Evolutionary conservation across 1,139 yeast genomes (phyloP), one percentile per base, ranked within the genome.

Genomic region (Debaryomycetaceae sp.): DNA sequence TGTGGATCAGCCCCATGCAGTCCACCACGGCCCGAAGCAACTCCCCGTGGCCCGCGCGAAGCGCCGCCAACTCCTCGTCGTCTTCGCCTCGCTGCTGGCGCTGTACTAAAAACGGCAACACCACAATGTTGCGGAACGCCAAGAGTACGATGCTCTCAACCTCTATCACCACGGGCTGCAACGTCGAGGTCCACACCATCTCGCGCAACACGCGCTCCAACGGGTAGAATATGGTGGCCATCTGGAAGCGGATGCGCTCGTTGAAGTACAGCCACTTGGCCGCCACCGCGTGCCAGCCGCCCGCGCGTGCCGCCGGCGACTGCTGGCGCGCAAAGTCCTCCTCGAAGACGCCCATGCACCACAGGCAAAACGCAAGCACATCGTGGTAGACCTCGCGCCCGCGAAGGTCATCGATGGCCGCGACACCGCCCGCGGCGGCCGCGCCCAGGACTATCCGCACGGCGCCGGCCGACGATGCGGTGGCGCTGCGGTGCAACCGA

Each of bases 261-360:
- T 61, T 56, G 41, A 65, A 65, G 32, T 56, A 61, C 4, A 34
- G 18, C 71, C 71, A 65, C 20, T 48, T 46, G 4, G 37, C 38
- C 3, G 42, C 39, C 3, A 57, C 36, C 18, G 31, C 27, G 4
- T 36, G 30, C 65, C 64, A 59, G 24, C 23, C 21, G 21, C 31
- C 15, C 5, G 23, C 12, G 15, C 28, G 18, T 11, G 28, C 12
- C 6, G 6, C n/a, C 5, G 27, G 5, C n/a, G 15, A 10, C 11
- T 14, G 11, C 9, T 16, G 14, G 16, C 23, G 23, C 12, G 10
- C 33, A 22, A 43, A 50, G 27, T 61, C 66, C 23, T 42, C 46
- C 22, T 44, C 46, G 19, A 58, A 49, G 4, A 49, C 27, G 4
- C 39, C 29, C 48, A 62, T 41, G 11, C 58, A 45, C 29, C 48